These are phyloP conservation scores for Sparassis latifolia DNA, from an alignment of 1,284 basidiomycete species.

Conservation along the genomic window DNA sequence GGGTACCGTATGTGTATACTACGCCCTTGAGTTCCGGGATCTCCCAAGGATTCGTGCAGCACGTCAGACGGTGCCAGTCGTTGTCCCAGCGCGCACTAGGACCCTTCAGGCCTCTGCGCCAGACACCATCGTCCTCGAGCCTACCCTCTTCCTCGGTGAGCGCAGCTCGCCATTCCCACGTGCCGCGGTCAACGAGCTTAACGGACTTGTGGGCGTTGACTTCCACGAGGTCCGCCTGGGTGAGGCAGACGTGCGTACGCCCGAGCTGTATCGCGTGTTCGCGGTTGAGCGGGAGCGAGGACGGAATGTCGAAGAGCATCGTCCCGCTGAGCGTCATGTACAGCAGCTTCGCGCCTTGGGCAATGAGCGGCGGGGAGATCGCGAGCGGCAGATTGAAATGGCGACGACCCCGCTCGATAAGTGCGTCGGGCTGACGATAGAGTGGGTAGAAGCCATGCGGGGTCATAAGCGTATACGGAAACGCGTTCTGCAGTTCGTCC, in stretches of 20 bases:
- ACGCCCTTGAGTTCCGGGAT: slow-evolving; percentile 33
- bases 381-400: slow-evolving; percentile 37
- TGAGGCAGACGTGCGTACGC: slow-evolving; percentile 31
- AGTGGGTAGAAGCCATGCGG: slow-evolving; percentile 51
- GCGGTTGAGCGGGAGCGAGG: slow-evolving; percentile 40
- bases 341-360: slow-evolving; percentile 53
- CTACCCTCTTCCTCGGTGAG: slow-evolving; percentile 20
- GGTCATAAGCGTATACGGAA: slow-evolving; percentile 37
- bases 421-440: slow-evolving; percentile 35
- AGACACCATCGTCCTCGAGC: slow-evolving; percentile 23
- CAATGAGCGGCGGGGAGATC: slow-evolving; percentile 42
- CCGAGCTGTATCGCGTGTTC: slow-evolving; percentile 31
- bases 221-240: slow-evolving; percentile 54
- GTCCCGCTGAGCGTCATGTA: slow-evolving; percentile 56
- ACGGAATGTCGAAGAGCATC: slow-evolving; percentile 37
- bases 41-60: slow-evolving; percentile 41
- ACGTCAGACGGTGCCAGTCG: slow-evolving; percentile 49
- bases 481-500: slow-evolving; percentile 11
- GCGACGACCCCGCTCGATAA: slow-evolving; percentile 15
- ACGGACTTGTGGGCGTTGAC: slow-evolving; percentile 40
- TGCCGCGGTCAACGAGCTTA: slow-evolving; percentile 22
- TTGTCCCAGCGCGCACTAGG: slow-evolving; percentile 45
- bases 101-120: slow-evolving; percentile 21
- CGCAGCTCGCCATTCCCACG: slow-evolving; percentile 36
- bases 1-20: slow-evolving; percentile 42